Evolutionary conservation across 2,329 filamentous ascomycete genomes (phyloP).

Genomic region (Neonectria coccinea): DNA sequence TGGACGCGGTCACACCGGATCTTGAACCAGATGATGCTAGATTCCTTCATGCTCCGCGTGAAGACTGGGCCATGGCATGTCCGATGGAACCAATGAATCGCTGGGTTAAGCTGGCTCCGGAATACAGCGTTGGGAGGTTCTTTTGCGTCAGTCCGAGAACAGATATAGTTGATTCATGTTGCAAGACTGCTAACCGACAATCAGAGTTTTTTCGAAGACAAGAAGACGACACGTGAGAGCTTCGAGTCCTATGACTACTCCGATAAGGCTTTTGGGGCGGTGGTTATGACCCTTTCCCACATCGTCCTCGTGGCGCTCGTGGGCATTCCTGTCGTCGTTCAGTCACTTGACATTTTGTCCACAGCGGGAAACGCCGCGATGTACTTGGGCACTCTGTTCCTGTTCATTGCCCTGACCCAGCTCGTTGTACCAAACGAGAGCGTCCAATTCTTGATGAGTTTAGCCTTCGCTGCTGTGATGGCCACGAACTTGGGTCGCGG

Average conservation of each 20-base stretch:
- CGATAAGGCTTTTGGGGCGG: not conserved
- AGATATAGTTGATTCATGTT: not conserved
- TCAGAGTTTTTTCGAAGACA: not conserved
- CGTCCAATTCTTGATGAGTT: constrained; percentile 5
- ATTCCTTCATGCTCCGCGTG: constrained; percentile 8
- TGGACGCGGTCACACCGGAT: not conserved
- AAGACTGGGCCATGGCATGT: not conserved
- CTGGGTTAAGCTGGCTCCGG: not conserved
- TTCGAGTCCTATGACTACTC: not conserved
- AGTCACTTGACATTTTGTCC: constrained; percentile 15
- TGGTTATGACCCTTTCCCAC: not conserved
- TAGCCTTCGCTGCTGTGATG: constrained; percentile 23
- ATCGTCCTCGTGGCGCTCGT: constrained; percentile 13
- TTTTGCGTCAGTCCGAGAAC: not conserved
- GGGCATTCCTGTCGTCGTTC: constrained; percentile 17
- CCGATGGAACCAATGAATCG: constrained; percentile 4
- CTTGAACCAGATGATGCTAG: not conserved
- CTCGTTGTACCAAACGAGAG: not conserved
- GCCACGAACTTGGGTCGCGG: constrained; percentile 10
- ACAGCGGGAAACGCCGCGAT: constrained; percentile 10
- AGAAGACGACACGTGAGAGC: not conserved
- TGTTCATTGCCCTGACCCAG: constrained; percentile 14
- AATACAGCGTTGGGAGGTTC: not conserved
- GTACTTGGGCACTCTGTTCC: constrained; percentile 14
- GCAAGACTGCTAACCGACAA: not conserved